Percentiles rank a stretch among this genome's conserved stretches.
Evolutionary conservation across 805 yeast genomes (phyloP).

Genomic region (Kuraishia hungarica): DNA sequence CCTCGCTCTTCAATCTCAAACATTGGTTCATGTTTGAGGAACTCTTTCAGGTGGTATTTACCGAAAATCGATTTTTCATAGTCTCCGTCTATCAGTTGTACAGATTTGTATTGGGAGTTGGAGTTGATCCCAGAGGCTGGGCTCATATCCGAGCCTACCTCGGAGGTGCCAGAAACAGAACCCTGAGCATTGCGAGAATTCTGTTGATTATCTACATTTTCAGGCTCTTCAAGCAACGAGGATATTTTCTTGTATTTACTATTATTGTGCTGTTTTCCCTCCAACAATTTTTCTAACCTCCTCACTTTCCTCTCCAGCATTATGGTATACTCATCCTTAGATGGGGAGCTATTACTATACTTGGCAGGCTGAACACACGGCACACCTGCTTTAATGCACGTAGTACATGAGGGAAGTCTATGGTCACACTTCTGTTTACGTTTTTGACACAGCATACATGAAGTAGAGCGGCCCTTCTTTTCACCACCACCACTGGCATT

Average conservation of each 20-base stretch:
- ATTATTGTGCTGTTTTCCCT: constrained; percentile 14
- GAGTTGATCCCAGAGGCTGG: neutral
- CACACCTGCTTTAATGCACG: constrained; percentile 56
- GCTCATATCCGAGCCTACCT: too few relatives aligned
- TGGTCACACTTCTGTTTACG: constrained; percentile 62
- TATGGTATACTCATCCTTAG: constrained; percentile 48
- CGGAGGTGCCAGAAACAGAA: too few relatives aligned
- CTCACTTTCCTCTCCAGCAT: constrained; percentile 47
- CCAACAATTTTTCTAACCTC: constrained; percentile 39
- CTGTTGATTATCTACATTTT: neutral
- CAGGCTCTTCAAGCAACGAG: constrained; percentile 8
- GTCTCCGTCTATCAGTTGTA: neutral
- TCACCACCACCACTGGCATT: constrained; percentile 15
- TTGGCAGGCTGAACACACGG: constrained; percentile 58
- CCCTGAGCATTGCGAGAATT: too few relatives aligned
- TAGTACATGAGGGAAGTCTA: constrained; percentile 54
- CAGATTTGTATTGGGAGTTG: neutral
- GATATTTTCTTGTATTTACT: constrained; percentile 20
- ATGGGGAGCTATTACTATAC: constrained; percentile 35
- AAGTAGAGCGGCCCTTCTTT: constrained; percentile 48
- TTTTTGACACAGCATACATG: constrained; percentile 48
- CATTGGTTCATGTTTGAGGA: constrained; percentile 39
- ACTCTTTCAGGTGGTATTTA: constrained; percentile 38
- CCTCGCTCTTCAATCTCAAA: constrained; percentile 40
- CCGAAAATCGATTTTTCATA: neutral